phyloP scores from a whole-genome alignment of 108 stramenopile genomes.

The Fragilariopsis cylindrus region DNA sequence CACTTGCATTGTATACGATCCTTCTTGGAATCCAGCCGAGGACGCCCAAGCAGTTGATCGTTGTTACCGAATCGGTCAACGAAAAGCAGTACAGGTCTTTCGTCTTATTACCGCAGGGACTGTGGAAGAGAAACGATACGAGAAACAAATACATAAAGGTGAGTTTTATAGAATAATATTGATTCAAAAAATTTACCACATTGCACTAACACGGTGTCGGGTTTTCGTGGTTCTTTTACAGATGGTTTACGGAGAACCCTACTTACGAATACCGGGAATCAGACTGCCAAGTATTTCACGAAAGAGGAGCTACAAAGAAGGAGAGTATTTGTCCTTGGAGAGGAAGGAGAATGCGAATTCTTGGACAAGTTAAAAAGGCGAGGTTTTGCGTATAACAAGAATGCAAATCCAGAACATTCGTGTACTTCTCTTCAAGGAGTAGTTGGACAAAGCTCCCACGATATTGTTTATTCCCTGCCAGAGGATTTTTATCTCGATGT shows the following conservation, averaged over 20 bases:
- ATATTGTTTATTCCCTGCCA: slow-evolving; percentile 52
- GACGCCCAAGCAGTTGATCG: slow-evolving; percentile 92
- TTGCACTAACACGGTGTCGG: too few species aligned
- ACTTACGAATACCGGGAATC: slow-evolving; percentile 48
- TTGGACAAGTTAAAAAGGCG: slow-evolving; percentile 54
- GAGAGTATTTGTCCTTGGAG: slow-evolving; percentile 65
- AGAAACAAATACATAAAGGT: slow-evolving; percentile 76
- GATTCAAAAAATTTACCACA: too few species aligned
- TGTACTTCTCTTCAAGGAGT: slow-evolving; percentile 44
- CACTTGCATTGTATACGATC: slow-evolving; percentile 83
- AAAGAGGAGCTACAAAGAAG: slow-evolving; percentile 49
- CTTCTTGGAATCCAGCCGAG: slow-evolving; percentile 84
- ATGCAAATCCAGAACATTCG: slow-evolving; percentile 6
- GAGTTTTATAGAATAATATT: too few species aligned
- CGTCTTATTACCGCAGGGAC: slow-evolving; percentile 94
- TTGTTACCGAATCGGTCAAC: slow-evolving; percentile 94
- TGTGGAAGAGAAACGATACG: slow-evolving; percentile 87
- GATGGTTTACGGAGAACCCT: slow-evolving; percentile 78
- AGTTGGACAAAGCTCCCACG: slow-evolving; percentile 78
- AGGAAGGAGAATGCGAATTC: slow-evolving; percentile 60
- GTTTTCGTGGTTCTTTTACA: too few species aligned
- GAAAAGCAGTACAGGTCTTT: slow-evolving; percentile 89
- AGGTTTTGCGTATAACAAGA: not conserved
- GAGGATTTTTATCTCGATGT: slow-evolving; percentile 11
- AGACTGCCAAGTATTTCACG: slow-evolving; percentile 60